Percentiles rank a stretch among this genome's conserved stretches.
Conservation (phyloP, 2,329 filamentous ascomycete genomes). For the Venturia asperata region DNA sequence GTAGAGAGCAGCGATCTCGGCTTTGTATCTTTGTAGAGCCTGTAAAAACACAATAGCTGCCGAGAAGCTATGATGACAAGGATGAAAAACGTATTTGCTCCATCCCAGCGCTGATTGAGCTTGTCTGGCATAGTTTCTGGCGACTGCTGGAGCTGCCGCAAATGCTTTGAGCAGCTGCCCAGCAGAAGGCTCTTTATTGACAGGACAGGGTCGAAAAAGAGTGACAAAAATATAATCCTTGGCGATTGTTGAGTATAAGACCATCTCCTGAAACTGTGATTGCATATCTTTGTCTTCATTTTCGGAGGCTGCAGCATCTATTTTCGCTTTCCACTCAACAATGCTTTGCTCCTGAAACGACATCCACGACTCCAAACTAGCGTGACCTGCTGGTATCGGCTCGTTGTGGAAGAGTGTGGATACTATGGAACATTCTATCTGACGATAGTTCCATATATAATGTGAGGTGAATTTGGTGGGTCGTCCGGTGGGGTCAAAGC, state of each 20-base stretch:
- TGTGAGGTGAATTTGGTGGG: conserved; percentile 31
- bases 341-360: conserved; percentile 27
- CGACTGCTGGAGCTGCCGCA: conserved; percentile 29
- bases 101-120: conserved; percentile 29
- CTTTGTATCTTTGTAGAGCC: conserved; percentile 26
- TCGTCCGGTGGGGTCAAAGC: conserved; percentile 27
- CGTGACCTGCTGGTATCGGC: conserved; percentile 26
- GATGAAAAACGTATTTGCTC: conserved; percentile 34
- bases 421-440: conserved; percentile 31
- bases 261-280: conserved; percentile 32
- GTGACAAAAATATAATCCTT: conserved; percentile 28
- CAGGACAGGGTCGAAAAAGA: conserved; percentile 29
- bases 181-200: conserved; percentile 26
- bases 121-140: conserved; percentile 30
- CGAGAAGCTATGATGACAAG: conserved; percentile 32
- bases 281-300: conserved; percentile 27
- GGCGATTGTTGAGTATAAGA: conserved; percentile 30
- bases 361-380: conserved; percentile 29
- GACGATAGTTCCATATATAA: conserved; percentile 31
- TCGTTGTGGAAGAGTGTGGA: conserved; percentile 30
- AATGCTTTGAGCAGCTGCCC: conserved; percentile 28
- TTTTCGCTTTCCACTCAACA: conserved; percentile 29
- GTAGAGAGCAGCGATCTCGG: conserved; percentile 28
- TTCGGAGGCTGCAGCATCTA: conserved; percentile 26
- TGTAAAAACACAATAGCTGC: conserved; percentile 30